Evolutionary conservation across 306 rosid species (phyloP).

Genomic region (Lotus japonicus): DNA sequence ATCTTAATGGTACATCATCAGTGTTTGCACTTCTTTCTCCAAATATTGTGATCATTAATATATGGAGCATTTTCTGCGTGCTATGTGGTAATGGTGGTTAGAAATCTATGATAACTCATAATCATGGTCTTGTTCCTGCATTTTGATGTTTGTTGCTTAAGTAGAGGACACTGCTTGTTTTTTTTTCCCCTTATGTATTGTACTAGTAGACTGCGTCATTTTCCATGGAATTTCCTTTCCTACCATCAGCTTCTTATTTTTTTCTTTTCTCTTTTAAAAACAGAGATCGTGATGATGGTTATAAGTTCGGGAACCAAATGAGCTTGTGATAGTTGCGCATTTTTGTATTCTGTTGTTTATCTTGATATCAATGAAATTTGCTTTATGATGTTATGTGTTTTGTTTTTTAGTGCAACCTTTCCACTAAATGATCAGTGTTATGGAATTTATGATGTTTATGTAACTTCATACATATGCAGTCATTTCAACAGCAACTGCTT

Average conservation of each 20-base stretch:
- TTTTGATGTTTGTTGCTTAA: not conserved
- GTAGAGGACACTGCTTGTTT: not conserved
- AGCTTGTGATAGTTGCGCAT: not conserved
- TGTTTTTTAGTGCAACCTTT: not conserved
- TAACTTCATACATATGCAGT: constrained; percentile 40
- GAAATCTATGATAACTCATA: constrained; percentile 8
- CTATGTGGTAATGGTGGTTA: constrained; percentile 1
- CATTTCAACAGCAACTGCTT: constrained; percentile 67
- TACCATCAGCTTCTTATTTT: not conserved
- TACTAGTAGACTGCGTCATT: not conserved
- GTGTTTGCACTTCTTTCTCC: not conserved
- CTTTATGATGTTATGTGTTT: not conserved
- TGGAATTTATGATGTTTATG: not conserved
- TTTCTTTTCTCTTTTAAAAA: not conserved
- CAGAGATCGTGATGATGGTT: not conserved
- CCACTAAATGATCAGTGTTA: not conserved
- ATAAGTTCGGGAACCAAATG: not conserved
- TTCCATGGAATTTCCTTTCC: not conserved
- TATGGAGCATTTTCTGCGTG: constrained; percentile 4
- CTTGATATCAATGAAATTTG: not conserved
- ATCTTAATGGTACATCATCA: constrained; percentile 8
- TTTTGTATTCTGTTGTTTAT: not conserved
- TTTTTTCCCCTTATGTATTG: not conserved
- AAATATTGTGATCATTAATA: not conserved
- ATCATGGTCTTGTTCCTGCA: not conserved